A percentile compares a stretch with the other conserved stretches of the same genome.
Evolutionary conservation across 208 protist species (phyloP).

Genomic region (Leishmania braziliensis): DNA sequence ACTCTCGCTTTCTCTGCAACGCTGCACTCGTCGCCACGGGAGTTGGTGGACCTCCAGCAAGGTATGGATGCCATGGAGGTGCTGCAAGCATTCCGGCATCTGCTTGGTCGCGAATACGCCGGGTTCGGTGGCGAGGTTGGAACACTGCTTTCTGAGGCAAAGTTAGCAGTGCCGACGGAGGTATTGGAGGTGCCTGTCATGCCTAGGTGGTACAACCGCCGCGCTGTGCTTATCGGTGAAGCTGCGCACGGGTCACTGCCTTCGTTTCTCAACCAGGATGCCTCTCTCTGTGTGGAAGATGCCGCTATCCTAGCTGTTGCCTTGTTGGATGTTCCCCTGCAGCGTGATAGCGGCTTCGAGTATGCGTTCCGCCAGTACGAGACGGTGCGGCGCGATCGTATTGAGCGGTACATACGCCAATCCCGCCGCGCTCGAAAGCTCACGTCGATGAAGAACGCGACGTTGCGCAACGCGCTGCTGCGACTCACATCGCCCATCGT

Average conservation of each 20-base stretch:
- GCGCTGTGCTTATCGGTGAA: slow-evolving; percentile 86
- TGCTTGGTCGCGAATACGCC: slow-evolving; percentile 62
- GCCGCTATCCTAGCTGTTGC: slow-evolving; percentile 83
- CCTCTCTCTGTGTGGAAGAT: slow-evolving; percentile 89
- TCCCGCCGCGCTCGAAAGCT: slow-evolving; percentile 74
- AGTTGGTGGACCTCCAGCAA: slow-evolving; percentile 49
- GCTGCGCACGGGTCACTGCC: slow-evolving; percentile 84
- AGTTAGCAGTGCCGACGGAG: slow-evolving; percentile 71
- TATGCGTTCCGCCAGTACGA: slow-evolving; percentile 89
- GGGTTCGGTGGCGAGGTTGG: slow-evolving; percentile 50
- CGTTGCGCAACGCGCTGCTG: slow-evolving; percentile 60
- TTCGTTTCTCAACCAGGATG: slow-evolving; percentile 85
- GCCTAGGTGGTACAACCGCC: slow-evolving; percentile 89
- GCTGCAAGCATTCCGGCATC: slow-evolving; percentile 40
- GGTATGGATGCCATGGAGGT: slow-evolving; percentile 54
- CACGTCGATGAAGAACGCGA: slow-evolving; percentile 45
- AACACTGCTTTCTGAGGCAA: slow-evolving; percentile 41
- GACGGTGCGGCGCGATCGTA: slow-evolving; percentile 75
- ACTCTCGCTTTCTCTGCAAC: slow-evolving; percentile 76
- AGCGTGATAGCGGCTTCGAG: slow-evolving; percentile 78
- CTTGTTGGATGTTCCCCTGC: slow-evolving; percentile 79
- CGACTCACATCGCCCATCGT: slow-evolving; percentile 40
- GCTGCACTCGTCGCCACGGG: slow-evolving; percentile 52
- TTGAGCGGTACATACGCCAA: slow-evolving; percentile 90
- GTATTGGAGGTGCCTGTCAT: slow-evolving; percentile 86